phyloP scores from a whole-genome alignment of 129 eudicot genomes.

The Oenanthe sinensis region DNA sequence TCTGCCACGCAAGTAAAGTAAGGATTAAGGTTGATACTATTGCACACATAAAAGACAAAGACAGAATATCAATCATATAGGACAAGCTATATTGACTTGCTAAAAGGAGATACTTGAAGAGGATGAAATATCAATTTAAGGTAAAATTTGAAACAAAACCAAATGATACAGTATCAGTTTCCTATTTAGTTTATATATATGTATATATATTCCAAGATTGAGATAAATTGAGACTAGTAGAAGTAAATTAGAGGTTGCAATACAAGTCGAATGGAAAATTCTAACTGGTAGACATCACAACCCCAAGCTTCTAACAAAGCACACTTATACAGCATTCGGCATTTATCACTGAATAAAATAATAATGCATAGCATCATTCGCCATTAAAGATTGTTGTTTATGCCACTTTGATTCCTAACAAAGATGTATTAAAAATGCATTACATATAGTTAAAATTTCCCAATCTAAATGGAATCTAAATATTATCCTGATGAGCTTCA shows the following conservation, averaged over 20 bases:
- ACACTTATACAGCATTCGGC: not conserved
- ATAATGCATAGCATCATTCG: not conserved
- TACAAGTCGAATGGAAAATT: not conserved
- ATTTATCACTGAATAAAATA: not conserved
- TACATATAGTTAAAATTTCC: not conserved
- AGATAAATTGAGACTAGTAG: not conserved
- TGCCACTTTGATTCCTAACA: no score
- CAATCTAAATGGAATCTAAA: not conserved
- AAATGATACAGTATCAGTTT: not conserved
- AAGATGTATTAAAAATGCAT: not conserved
- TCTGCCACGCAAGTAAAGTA: slow-evolving; percentile 30
- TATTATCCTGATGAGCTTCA: not conserved
- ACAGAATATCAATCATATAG: not conserved
- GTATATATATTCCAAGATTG: not conserved
- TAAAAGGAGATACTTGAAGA: not conserved
- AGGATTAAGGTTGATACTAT: not conserved
- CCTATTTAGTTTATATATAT: not conserved
- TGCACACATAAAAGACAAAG: not conserved
- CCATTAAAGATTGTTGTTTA: not conserved
- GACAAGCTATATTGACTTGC: not conserved
- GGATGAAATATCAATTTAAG: not conserved
- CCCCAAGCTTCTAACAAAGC: not conserved
- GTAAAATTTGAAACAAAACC: not conserved
- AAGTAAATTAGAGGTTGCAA: not conserved
- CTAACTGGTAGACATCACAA: not conserved